These are phyloP conservation scores for Myxozyma vanderwaltii DNA, from an alignment of 805 yeast genomes.

Conservation along the genomic window DNA sequence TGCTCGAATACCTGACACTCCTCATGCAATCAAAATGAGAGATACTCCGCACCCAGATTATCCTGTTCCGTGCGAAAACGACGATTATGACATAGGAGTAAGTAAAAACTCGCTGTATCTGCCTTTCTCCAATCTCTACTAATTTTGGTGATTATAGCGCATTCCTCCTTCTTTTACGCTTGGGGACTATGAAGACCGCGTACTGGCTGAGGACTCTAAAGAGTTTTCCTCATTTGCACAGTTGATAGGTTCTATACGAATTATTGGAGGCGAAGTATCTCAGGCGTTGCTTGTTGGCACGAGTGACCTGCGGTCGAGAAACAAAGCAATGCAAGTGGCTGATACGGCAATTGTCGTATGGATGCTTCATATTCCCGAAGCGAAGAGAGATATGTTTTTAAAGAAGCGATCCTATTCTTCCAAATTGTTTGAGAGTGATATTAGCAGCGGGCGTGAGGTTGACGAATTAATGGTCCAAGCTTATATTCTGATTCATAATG, in stretches of 20 bases:
- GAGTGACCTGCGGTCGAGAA: not conserved
- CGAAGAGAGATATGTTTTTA: constrained; percentile 5
- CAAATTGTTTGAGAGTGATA: not conserved
- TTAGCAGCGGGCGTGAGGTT: not conserved
- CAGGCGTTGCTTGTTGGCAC: not conserved
- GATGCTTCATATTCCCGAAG: constrained; percentile 20
- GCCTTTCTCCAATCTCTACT: not conserved
- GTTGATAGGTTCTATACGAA: constrained; percentile 15
- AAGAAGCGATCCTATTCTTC: constrained; percentile 1
- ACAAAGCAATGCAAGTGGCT: not conserved
- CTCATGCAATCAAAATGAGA: not conserved
- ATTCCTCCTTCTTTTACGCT: constrained; percentile 8
- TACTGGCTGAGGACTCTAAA: not conserved
- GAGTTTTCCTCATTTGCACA: constrained; percentile 22
- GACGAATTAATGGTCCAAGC: constrained; percentile 26
- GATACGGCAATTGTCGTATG: constrained; percentile 14
- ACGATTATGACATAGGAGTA: constrained; percentile 17
- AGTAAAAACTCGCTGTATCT: not conserved
- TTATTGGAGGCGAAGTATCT: not conserved
- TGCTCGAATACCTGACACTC: not conserved
- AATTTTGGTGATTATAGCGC: not conserved
- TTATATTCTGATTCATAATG: constrained; percentile 11
- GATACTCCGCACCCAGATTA: not conserved
- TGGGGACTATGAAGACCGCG: constrained; percentile 16
- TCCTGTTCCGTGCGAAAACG: constrained; percentile 23